phyloP scores from a whole-genome alignment of 2,329 filamentous ascomycete species.

The Nigrospora osmanthi region DNA sequence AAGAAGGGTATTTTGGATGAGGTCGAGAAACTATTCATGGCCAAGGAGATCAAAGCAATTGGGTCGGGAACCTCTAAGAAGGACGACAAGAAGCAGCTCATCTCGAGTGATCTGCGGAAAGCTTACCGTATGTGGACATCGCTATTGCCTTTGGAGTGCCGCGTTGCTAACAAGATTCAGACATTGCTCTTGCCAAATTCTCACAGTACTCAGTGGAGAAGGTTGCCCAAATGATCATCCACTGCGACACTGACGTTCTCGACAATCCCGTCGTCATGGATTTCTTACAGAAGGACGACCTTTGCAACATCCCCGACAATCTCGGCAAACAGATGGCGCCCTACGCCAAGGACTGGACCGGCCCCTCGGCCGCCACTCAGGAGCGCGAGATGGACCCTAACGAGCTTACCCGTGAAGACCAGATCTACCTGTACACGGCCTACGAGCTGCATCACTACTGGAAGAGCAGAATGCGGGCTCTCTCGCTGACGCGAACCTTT shows the following conservation, averaged over 20 bases:
- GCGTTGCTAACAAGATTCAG: slow-evolving; percentile 28
- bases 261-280: slow-evolving; percentile 94
- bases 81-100: slow-evolving; percentile 96
- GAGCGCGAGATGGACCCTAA: slow-evolving; percentile 76
- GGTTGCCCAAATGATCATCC: slow-evolving; percentile 86
- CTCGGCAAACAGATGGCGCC: slow-evolving; percentile 85
- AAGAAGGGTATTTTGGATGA: slow-evolving; percentile 94
- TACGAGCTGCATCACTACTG: slow-evolving; percentile 97
- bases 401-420: slow-evolving; percentile 90
- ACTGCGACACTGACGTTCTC: slow-evolving; percentile 83
- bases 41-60: slow-evolving; percentile 92
- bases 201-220: slow-evolving; percentile 78
- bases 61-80: slow-evolving; percentile 59
- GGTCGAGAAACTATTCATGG: slow-evolving; percentile 94
- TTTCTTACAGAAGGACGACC: slow-evolving; percentile 84
- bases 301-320: slow-evolving; percentile 90
- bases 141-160: neutral
- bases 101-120: slow-evolving; percentile 82
- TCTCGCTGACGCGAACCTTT: slow-evolving; percentile 74
- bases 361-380: slow-evolving; percentile 70
- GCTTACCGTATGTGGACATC: slow-evolving; percentile 52
- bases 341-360: slow-evolving; percentile 95
- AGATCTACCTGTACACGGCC: slow-evolving; percentile 87
- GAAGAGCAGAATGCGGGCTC: slow-evolving; percentile 93
- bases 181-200: slow-evolving; percentile 91